Conservation (phyloP, 768 basidiomycete species). For the Dacryopinax spathularia region DNA sequence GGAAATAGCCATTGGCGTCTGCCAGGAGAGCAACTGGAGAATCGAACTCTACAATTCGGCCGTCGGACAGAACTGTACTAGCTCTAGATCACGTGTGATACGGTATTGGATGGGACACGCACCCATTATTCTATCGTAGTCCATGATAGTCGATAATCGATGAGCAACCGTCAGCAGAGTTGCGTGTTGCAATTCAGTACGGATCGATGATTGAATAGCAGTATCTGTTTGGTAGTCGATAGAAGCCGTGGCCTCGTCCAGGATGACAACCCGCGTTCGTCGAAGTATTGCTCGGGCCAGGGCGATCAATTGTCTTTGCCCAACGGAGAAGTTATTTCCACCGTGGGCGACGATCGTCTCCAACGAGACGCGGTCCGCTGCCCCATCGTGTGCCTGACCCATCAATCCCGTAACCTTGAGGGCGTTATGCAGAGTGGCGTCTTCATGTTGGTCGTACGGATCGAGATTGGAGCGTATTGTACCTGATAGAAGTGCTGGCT, state of each 20-base stretch:
- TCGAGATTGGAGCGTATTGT: conserved; percentile 47
- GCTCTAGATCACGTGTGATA: not conserved
- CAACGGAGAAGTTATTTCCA: conserved; percentile 37
- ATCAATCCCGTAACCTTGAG: conserved; percentile 33
- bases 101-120: not conserved
- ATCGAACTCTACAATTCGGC: conserved; percentile 45
- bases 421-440: conserved; percentile 36
- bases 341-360: conserved; percentile 34
- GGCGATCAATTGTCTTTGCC: conserved; percentile 48
- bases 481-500: conserved; percentile 42
- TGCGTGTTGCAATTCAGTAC: conserved; percentile 29
- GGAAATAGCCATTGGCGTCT: conserved; percentile 36
- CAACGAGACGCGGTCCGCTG: conserved; percentile 28
- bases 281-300: conserved; percentile 46
- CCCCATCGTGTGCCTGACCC: not conserved
- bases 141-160: conserved; percentile 44
- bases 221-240: conserved; percentile 45
- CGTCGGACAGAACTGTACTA: conserved; percentile 31
- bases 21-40: conserved; percentile 36
- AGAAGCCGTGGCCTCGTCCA: conserved; percentile 41
- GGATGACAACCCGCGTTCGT: conserved; percentile 39
- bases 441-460: conserved; percentile 42
- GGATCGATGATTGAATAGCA: conserved; percentile 42
- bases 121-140: conserved; percentile 45
- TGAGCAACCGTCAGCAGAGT: conserved; percentile 51